Percentiles rank a stretch among this genome's conserved stretches.
phyloP scores from a whole-genome alignment of 306 rosid genomes.

The Quercus glauca region DNA sequence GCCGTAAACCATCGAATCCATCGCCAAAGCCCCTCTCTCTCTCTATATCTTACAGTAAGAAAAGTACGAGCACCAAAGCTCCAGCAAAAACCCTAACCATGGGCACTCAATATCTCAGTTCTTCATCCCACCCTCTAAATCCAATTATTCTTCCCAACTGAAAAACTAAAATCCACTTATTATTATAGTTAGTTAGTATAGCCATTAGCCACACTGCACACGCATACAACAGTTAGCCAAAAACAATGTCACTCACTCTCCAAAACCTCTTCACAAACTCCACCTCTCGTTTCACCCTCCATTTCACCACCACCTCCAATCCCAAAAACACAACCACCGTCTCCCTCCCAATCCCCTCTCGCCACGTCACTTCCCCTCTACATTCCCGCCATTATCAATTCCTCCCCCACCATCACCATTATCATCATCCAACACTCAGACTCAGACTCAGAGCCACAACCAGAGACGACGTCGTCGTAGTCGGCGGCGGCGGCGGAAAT shows the following conservation, averaged over 20 bases:
- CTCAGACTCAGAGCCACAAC: conserved; percentile 14
- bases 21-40: conserved; percentile 2
- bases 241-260: conserved; percentile 55
- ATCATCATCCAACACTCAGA: not conserved
- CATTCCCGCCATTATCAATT: conserved; percentile 28
- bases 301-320: conserved; percentile 2
- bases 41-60: not conserved
- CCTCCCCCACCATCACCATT: conserved; percentile 6
- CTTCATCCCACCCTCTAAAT: not conserved
- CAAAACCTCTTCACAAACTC: conserved; percentile 28
- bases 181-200: not conserved
- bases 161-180: not conserved
- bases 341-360: conserved; percentile 29
- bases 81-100: not conserved
- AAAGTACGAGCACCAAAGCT: not conserved
- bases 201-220: not conserved
- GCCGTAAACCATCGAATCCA: conserved; percentile 28
- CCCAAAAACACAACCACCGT: conserved; percentile 22
- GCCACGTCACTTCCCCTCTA: conserved; percentile 20
- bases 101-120: not conserved
- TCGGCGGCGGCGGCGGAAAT: not conserved
- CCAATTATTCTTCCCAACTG: not conserved
- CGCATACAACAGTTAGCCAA: no score
- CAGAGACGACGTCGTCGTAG: conserved; percentile 8
- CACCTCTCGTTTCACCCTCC: conserved; percentile 34